Evolutionary conservation across 2,329 filamentous ascomycete species (phyloP).

Genomic region (Penicillium concentricum): DNA sequence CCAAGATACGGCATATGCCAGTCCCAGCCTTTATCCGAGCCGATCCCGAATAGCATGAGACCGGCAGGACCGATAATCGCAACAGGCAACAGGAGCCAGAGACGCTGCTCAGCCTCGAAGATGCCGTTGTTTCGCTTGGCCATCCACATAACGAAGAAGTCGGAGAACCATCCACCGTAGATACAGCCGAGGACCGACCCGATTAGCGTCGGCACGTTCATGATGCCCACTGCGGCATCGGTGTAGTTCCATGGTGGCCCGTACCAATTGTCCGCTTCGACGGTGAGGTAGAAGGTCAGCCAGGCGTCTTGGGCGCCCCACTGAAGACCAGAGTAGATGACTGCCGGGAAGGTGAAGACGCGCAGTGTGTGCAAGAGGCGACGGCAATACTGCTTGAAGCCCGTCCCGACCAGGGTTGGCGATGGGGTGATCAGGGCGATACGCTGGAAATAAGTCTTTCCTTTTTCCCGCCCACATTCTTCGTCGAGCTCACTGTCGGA

Average conservation of each 20-base stretch:
- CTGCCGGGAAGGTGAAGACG: slow-evolving; percentile 59
- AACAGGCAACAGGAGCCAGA: slow-evolving; percentile 54
- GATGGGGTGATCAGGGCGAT: slow-evolving; percentile 58
- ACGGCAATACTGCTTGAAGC: slow-evolving; percentile 54
- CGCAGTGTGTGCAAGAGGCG: slow-evolving; percentile 57
- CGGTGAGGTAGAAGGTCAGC: slow-evolving; percentile 59
- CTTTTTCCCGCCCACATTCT: slow-evolving; percentile 24
- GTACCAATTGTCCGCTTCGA: slow-evolving; percentile 58
- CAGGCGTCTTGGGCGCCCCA: slow-evolving; percentile 63
- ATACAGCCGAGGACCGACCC: slow-evolving; percentile 54
- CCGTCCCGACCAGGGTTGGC: slow-evolving; percentile 53
- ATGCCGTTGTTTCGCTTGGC: slow-evolving; percentile 54
- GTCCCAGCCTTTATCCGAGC: slow-evolving; percentile 50
- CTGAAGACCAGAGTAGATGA: slow-evolving; percentile 58
- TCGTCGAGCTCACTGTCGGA: slow-evolving; percentile 6
- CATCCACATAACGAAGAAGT: slow-evolving; percentile 57
- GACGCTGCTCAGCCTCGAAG: slow-evolving; percentile 56
- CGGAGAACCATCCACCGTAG: slow-evolving; percentile 58
- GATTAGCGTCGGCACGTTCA: slow-evolving; percentile 54
- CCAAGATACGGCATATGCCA: slow-evolving; percentile 58
- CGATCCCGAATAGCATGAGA: slow-evolving; percentile 55
- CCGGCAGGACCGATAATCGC: slow-evolving; percentile 52
- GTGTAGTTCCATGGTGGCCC: slow-evolving; percentile 56
- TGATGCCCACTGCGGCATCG: slow-evolving; percentile 55
- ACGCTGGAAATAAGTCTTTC: slow-evolving; percentile 55